Percentiles rank a stretch among this genome's conserved stretches.
Conservation (phyloP, 352 stramenopile genomes). For the Phytopythium montanum region DNA sequence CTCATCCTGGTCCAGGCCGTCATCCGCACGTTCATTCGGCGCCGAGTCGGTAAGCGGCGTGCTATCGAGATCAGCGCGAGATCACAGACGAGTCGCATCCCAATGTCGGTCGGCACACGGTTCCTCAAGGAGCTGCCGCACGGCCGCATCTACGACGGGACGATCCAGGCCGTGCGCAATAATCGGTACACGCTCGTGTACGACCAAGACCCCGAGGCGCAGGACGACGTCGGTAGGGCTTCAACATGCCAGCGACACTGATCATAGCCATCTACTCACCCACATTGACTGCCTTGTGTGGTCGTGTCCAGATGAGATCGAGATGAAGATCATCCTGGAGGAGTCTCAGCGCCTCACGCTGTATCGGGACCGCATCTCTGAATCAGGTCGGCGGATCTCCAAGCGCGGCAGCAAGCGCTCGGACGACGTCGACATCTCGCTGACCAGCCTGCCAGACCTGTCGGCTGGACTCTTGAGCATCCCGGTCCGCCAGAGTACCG, state of each 20-base stretch:
- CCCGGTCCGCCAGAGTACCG: background rate
- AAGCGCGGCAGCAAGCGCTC: conserved; percentile 7
- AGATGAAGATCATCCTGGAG: conserved; percentile 77
- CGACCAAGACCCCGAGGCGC: conserved; percentile 47
- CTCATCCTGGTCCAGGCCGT: conserved; percentile 68
- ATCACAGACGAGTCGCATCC: conserved; percentile 7
- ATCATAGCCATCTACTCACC: background rate
- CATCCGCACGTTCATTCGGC: conserved; percentile 61
- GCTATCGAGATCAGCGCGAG: conserved; percentile 16
- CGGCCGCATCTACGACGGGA: conserved; percentile 59
- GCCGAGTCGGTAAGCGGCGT: conserved; percentile 36
- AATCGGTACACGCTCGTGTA: conserved; percentile 58
- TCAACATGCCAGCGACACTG: background rate
- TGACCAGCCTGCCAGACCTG: conserved; percentile 54
- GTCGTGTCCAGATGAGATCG: conserved; percentile 44
- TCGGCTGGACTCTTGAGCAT: conserved; percentile 13
- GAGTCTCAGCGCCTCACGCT: conserved; percentile 42
- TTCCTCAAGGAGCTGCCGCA: conserved; percentile 76
- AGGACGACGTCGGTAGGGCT: conserved; percentile 67
- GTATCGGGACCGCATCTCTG: conserved; percentile 5
- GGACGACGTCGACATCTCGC: conserved; percentile 46
- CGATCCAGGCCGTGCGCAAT: conserved; percentile 41
- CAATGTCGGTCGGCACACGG: conserved; percentile 48
- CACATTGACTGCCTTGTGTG: background rate
- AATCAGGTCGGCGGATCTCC: conserved; percentile 5